Base-by-base conservation (phyloP, 352 stramenopile genomes). In the Nothophytophthora sp. region DNA sequence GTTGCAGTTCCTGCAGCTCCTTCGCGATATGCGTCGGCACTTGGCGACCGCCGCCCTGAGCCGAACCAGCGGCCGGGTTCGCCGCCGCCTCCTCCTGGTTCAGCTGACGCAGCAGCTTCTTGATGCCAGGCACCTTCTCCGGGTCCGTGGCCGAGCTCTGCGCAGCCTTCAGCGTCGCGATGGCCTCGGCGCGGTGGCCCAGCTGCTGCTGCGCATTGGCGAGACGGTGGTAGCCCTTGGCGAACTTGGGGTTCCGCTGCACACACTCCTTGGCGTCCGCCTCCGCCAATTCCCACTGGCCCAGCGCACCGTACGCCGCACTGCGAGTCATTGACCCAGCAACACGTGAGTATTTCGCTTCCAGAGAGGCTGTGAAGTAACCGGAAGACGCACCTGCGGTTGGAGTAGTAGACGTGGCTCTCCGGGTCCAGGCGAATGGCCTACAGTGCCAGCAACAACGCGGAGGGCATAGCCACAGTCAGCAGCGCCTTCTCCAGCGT, bases 351-450 rank as follows among this genome's bases (percentile, higher is more conserved):
- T 40, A 5, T 37, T 12, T 12, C 18, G 20, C 10, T 25, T 37
- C 19, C 38, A 34, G 22, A 8, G 15, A 34, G 8, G 37, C 8
- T 5, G 29, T 6, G 11, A 29, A 46, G 3, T 15, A 36, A 39
- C 9, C 8, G 19, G 16, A 24, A 15, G 1, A 13, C 44, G 22
- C 19, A 88, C 76, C 76, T 88, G 49, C 78, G 67, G 61, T 93
- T 93, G 23, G 83, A 93, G 67, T 93, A 93, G 64, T 91, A 93
- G 37, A 93, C 79, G 66, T 84, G 73, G 60, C 85, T 93, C 27
- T 76, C 68, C 9, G 83, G 70, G 43, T 87, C 68, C 29, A 93
- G 60, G 28, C 67, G 71, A 30, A 93, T 93, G n/a, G 83, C 80
- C 81, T 92, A 52, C 9, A 55, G 34, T 19, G 4, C n/a, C 12